Base-by-base conservation (phyloP, 441 rosid genomes). In the Dalechampia spathulata region DNA sequence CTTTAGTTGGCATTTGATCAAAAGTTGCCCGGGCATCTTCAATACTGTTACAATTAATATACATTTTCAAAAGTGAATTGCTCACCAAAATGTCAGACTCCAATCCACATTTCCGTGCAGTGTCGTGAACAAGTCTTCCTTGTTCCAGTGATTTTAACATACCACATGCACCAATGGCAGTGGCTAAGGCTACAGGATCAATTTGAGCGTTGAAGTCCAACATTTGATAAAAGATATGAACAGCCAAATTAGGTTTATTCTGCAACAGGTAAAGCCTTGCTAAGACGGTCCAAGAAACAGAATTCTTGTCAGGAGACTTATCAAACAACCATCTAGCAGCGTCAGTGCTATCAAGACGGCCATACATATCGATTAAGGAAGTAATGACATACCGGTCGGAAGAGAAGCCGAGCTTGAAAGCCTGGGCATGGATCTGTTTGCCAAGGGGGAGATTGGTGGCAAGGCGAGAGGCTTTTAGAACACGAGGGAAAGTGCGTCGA, bases 61-160 rank as follows among this genome's bases (percentile, higher is more conserved):
- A 76, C 83, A 81, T 78, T 66, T 66, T 70, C 67, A 72, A 45
- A 11, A 78, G 74, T n/a, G 86, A 73, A 52, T 77, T 80, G 61
- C 77, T 47, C 22, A 77, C 79, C 61, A 73, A 61, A 16, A 73
- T 54, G 38, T 75, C 67, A 59, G 54, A 73, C 55, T 77, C 86
- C 60, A 75, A 43, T 22, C 77, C 71, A 10, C 19, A 55, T 71
- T 62, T 59, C 70, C 49, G 53, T 1, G 78, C 86, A 37, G 71
- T 50, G 46, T 52, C 62, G 45, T 73, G 79, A 54, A 73, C 52
- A 7, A 46, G 62, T 61, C 64, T 69, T 48, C 78, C 83, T 20
- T 78, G 65, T 9, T 63, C 69, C 49, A 75, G n/a, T 2, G 76
- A 78, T 36, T 65, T 75, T 52, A 73, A 49, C 51, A 52, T 6